phyloP scores from a whole-genome alignment of 768 basidiomycete genomes.

The Tulasnella sp. region DNA sequence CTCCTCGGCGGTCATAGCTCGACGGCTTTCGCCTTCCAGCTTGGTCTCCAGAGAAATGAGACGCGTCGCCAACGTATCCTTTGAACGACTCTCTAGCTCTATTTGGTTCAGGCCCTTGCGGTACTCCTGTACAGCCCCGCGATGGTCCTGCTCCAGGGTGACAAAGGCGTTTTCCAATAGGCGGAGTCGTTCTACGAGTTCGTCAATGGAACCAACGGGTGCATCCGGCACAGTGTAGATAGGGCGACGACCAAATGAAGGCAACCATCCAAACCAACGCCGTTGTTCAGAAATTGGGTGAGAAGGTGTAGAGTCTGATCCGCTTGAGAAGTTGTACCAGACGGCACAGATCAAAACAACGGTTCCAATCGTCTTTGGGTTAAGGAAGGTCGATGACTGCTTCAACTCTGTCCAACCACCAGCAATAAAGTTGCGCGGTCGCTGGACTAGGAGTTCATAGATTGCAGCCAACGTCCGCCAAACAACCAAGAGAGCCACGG shows the following conservation, averaged over 20 bases:
- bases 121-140: constrained; percentile 27
- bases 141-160: constrained; percentile 32
- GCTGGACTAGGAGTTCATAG: constrained; percentile 15
- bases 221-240: constrained; percentile 43
- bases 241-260: constrained; percentile 17
- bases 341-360: neutral
- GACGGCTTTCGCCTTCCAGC: constrained; percentile 36
- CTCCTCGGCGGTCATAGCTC: constrained; percentile 42
- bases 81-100: constrained; percentile 26
- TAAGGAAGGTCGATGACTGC: constrained; percentile 17
- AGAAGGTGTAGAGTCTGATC: neutral
- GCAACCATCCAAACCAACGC: constrained; percentile 5
- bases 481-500: neutral
- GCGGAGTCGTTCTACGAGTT: constrained; percentile 49
- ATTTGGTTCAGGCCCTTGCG: constrained; percentile 36
- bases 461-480: constrained; percentile 1
- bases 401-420: neutral
- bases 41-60: constrained; percentile 46
- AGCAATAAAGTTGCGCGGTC: constrained; percentile 1
- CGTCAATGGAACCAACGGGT: constrained; percentile 54
- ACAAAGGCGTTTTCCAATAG: constrained; percentile 52
- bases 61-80: constrained; percentile 41
- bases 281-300: neutral
- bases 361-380: neutral
- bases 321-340: neutral